Evolutionary conservation across 192 early-diverging fungal genomes (phyloP), one percentile per base, ranked within the genome.

Genomic region (Coemansia biformis): DNA sequence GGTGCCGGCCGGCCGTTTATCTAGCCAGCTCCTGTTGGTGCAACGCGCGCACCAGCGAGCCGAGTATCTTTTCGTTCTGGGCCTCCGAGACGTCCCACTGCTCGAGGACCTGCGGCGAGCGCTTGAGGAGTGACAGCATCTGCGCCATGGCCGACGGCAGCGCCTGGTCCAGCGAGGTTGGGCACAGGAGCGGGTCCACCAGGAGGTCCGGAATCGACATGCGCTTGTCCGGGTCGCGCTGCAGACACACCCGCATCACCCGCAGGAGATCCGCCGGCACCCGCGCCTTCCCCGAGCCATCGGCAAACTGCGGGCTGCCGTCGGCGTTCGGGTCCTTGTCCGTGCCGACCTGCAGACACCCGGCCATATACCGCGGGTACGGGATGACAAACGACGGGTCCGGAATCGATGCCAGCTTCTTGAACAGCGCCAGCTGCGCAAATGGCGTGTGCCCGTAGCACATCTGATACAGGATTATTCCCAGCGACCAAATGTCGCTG

Each of bases 401-500:
- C 1, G 78, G 77, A 36, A 96, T 96, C 1, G 76, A 79, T 4
- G 74, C 73, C 21, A 93, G 46, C 61, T 89, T 92, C 35, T 83
- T 54, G 43, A 74, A 68, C 39, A 85, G 54, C n/a, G 74, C 38
- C 11, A 91, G 59, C 46, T 87, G 75, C 15, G 78, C 74, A 66
- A 95, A 97, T 8, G 92, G 94, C 5, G 91, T 83, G 8, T 73
- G 72, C 0, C 86, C 87, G 51, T 93, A 95, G 7, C 90, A 79
- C 76, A 97, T 84, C 47, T 91, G 86, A 63, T 95, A 97, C 15
- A 95, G 55, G 26, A 97, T 97, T 43, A 91, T 92, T 12, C 92
- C 92, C 8, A 94, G 64, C 0, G 90, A 90, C 93, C 93, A 90
- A 2, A 97, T 84, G 55, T 97, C 93, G 42, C 81, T 84, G 0